Evolutionary conservation across 2,329 filamentous ascomycete species (phyloP), one percentile per base, ranked within the genome.

Genomic region (Biscogniauxia marginata): DNA sequence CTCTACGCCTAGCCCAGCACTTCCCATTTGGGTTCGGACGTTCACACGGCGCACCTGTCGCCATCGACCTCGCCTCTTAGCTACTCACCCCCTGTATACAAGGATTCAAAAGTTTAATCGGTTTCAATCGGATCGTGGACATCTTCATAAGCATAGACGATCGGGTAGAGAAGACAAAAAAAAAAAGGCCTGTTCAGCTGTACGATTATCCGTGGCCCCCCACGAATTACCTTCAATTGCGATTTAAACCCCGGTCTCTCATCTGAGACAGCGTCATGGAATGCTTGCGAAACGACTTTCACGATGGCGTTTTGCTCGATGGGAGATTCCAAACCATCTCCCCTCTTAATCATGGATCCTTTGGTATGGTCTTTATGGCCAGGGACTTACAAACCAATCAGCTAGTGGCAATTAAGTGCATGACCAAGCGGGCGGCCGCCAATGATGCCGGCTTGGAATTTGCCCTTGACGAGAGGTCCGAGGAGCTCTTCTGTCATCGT

Each of bases 331-430:
- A 90, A 77, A 96, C 93, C 55, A 83, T 97, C 70, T 90, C 93
- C 65, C 93, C 95, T 56, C 89, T 99, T 78, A 99, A 99, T 73
- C 92, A 97, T 83, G 95, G 95, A 67, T 98, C 95, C 54, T 99
- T 98, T 71, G 95, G 95, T 71, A 96, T 98, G 91, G 95, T 99
- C 68, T 97, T 97, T 76, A 87, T 92, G 77, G 95, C 93, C 58
- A 88, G 83, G 72, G 92, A 99, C 73, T 80, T 87, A 63, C 73
- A 81, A 62, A 96, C 90, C 58, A 84, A 87, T 65, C 81, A 95
- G 57, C 83, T 85, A 57, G 95, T 99, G 65, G 95, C 95, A 60
- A 90, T 99, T 83, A 99, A 99, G 79, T 97, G 93, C 74, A 79
- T 98, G 73, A 92, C 91, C 70, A 99, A 98, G 82, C 83, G 84